Evolutionary conservation across 1,284 basidiomycete species (phyloP).

Genomic region (Ganoderma sinense): DNA sequence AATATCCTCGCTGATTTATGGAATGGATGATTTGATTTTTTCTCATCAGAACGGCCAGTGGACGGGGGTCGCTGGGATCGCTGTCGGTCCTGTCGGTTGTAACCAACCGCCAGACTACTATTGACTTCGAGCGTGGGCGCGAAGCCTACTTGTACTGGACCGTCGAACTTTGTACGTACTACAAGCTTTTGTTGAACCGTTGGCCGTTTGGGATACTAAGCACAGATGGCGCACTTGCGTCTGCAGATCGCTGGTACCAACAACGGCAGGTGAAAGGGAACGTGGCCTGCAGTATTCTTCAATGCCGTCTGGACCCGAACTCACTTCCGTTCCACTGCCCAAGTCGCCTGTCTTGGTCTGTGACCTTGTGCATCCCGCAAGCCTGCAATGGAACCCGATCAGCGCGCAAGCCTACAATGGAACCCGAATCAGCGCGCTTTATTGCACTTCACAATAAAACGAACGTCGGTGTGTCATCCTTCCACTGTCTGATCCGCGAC

Average conservation of each 20-base stretch:
- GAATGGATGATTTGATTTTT: neutral
- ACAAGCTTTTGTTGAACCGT: no score
- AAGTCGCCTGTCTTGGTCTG: neutral
- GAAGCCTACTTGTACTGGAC: no score
- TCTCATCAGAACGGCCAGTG: neutral
- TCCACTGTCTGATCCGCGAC: neutral
- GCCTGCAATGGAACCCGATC: neutral
- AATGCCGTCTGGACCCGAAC: neutral
- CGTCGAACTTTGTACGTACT: no score
- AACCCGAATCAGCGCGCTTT: neutral
- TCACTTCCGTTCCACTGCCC: neutral
- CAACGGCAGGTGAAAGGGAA: neutral
- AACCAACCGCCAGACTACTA: no score
- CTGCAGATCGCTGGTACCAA: neutral
- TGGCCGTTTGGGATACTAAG: neutral
- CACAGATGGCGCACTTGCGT: neutral
- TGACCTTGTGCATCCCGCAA: neutral
- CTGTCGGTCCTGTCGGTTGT: no score
- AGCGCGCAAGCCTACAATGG: neutral
- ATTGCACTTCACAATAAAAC: neutral
- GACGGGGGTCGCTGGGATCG: no score
- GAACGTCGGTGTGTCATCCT: neutral
- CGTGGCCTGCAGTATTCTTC: no score
- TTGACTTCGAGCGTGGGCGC: no score
- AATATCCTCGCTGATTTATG: neutral